Base-by-base conservation (phyloP, 139 green algal genomes). In the Chlamydomonas sp. region DNA sequence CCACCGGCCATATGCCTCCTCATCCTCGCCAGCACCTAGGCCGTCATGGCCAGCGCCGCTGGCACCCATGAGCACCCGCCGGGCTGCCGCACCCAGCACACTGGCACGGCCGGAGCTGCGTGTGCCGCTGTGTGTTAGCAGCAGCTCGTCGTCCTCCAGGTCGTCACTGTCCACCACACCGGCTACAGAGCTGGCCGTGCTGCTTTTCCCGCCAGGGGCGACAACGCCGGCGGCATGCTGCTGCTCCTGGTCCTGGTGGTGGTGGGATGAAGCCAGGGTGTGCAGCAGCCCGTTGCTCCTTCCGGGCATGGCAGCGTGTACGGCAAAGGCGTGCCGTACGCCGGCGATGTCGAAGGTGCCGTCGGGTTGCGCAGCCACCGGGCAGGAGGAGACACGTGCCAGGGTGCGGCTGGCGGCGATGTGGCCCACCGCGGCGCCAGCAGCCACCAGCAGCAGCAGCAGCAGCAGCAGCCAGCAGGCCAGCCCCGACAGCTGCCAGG, bases 401-500 rank as follows among this genome's bases (percentile, higher is more conserved):
- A 58, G n/a, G n/a, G 5, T 9, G 62, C 31, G 3, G 20, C 61
- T 49, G 31, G 31, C 62, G 16, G 80, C 0, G 61, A 17, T 61
- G 18, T 17, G 3, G 63, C 83, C 72, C 1, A 59, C 15, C 8
- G 72, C 83, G 63, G 62, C 83, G 2, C 66, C 9, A 3, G 60
- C 62, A 5, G 83, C 83, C 14, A 62, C 83, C 14, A 60, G 0
- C 2, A 73, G 73, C 3, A 49, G 31, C 31, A 49, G 31, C 31
- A 49, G 31, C 31, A 62, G 73, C 1, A 87, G 73, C 6, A 62
- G 63, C 83, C 83, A 87, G 62, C 83, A 79, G 8, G 62, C 83
- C 3, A 49, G n/a, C 4, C 83, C 83, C 14, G 58, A 8, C 15
- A 87, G 83, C 31, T 79, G 83, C 83, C 83, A 87, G 3, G 66